A percentile compares a stretch with the other conserved stretches of the same genome.
Conservation (phyloP, 2,329 filamentous ascomycete genomes). For the Chrysosporium queenslandicum region DNA sequence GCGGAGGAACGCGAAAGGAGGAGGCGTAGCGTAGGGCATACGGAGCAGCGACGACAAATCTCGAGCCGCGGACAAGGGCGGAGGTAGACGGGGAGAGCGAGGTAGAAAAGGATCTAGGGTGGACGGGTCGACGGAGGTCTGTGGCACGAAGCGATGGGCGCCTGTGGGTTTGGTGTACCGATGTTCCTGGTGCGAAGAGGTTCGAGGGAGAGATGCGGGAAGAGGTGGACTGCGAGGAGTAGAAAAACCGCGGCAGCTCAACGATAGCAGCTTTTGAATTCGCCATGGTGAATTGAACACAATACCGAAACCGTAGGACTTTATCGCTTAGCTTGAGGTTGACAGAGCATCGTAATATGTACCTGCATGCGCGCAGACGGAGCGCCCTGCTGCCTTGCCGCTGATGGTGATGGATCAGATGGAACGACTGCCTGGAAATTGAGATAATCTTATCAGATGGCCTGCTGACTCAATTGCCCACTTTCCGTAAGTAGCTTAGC, state of each 20-base stretch:
- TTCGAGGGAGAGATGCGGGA: conserved; percentile 6
- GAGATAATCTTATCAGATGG: too few relatives aligned
- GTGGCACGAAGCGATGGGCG: conserved; percentile 4
- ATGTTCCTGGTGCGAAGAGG: neutral
- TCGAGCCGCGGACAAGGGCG: neutral
- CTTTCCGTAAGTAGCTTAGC: too few relatives aligned
- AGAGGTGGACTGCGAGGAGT: conserved; percentile 16
- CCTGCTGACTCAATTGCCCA: too few relatives aligned
- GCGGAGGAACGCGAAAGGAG: neutral
- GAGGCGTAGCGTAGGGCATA: conserved; percentile 6
- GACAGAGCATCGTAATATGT: too few relatives aligned
- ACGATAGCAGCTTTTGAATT: conserved; percentile 34
- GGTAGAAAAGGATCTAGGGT: neutral
- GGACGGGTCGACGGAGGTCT: neutral
- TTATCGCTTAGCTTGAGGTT: too few relatives aligned
- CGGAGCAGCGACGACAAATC: neutral
- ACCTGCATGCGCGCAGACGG: too few relatives aligned
- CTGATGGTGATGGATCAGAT: too few relatives aligned
- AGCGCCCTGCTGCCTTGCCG: too few relatives aligned
- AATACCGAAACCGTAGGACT: too few relatives aligned
- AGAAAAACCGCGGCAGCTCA: conserved; percentile 36
- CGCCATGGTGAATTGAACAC: conserved; percentile 28
- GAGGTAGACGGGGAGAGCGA: neutral
- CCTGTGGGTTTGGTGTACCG: neutral
- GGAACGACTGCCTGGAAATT: too few relatives aligned